Evolutionary conservation across 768 basidiomycete species (phyloP).

Genomic region (Pilatotrama ljubarskyi): DNA sequence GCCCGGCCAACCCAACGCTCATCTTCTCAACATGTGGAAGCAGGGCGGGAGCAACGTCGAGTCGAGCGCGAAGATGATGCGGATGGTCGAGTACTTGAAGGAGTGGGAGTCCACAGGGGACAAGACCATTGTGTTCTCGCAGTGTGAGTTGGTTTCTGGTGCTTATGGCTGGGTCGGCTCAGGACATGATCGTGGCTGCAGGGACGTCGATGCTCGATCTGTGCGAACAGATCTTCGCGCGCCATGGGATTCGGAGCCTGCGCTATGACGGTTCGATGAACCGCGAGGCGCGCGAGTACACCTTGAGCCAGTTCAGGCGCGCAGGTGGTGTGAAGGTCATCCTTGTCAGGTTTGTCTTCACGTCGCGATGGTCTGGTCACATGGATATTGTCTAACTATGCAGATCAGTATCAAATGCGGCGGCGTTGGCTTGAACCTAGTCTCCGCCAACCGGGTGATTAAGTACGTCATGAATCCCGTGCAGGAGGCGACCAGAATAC

Average conservation of each 20-base stretch:
- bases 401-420: slow-evolving; percentile 68
- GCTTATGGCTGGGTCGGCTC: too few species aligned
- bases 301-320: slow-evolving; percentile 54
- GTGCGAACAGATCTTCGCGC: slow-evolving; percentile 57
- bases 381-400: too few species aligned
- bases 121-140: slow-evolving; percentile 71
- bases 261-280: slow-evolving; percentile 75
- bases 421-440: slow-evolving; percentile 67
- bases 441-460: slow-evolving; percentile 67
- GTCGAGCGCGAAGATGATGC: slow-evolving; percentile 68
- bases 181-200: slow-evolving; percentile 25
- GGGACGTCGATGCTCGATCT: slow-evolving; percentile 77
- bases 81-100: slow-evolving; percentile 54
- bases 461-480: slow-evolving; percentile 44
- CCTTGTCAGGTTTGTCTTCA: slow-evolving; percentile 59
- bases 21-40: slow-evolving; percentile 52
- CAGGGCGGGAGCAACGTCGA: slow-evolving; percentile 62
- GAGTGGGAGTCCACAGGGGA: slow-evolving; percentile 61
- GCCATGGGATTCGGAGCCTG: slow-evolving; percentile 57
- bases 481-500: not conserved
- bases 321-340: slow-evolving; percentile 60
- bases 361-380: too few species aligned
- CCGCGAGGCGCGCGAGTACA: slow-evolving; percentile 48
- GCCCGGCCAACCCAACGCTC: slow-evolving; percentile 8
- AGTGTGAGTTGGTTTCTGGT: slow-evolving; percentile 43